Evolutionary conservation across 2,329 filamentous ascomycete species (phyloP).

Genomic region (Exophiala lecanii-corni): DNA sequence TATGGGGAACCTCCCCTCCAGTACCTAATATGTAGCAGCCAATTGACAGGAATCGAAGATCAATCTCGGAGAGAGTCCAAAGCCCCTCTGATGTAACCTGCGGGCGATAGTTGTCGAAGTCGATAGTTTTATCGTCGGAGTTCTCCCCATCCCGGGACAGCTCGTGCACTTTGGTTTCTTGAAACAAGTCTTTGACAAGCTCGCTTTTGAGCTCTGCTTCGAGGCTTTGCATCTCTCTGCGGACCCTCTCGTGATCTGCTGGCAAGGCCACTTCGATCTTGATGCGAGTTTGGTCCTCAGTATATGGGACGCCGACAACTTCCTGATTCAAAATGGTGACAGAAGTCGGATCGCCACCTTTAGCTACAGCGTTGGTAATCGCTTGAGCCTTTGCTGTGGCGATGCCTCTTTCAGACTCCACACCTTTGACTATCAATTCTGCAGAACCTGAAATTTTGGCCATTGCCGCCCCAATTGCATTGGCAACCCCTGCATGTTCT

Average conservation of each 20-base stretch:
- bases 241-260: constrained; percentile 8
- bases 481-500: constrained; percentile 49
- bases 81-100: constrained; percentile 34
- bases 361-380: constrained; percentile 18
- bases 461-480: constrained; percentile 58
- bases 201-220: constrained; percentile 10
- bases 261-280: constrained; percentile 23
- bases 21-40: constrained; percentile 48
- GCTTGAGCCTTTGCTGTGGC: constrained; percentile 20
- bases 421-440: constrained; percentile 15
- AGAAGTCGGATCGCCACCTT: constrained; percentile 11
- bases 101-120: constrained; percentile 36
- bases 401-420: constrained; percentile 29
- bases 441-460: constrained; percentile 50
- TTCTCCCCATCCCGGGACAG: constrained; percentile 12
- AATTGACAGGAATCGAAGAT: constrained; percentile 43
- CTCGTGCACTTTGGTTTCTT: constrained; percentile 10
- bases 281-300: constrained; percentile 29
- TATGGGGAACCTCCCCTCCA: constrained; percentile 48
- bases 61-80: constrained; percentile 44
- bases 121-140: constrained; percentile 24
- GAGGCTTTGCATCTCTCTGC: constrained; percentile 1
- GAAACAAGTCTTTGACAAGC: constrained; percentile 20
- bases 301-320: constrained; percentile 12
- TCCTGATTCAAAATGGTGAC: constrained; percentile 28